Conservation (phyloP, 2,329 filamentous ascomycete genomes). For the Neonectria coccinea region DNA sequence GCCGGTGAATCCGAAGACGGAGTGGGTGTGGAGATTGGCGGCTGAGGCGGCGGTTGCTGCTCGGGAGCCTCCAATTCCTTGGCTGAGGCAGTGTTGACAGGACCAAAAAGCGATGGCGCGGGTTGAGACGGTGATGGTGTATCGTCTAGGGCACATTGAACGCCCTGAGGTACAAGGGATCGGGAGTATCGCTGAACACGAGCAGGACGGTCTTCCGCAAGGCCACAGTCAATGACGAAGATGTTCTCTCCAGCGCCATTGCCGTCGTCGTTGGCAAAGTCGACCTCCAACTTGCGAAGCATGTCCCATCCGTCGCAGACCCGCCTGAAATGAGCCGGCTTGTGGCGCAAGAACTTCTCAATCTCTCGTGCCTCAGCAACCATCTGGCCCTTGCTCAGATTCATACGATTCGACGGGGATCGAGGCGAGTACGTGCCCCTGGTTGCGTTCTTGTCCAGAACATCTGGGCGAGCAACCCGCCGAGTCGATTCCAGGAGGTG, state of each 20-base stretch:
- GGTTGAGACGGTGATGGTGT: slow-evolving; percentile 20
- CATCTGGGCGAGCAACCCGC: slow-evolving; percentile 77
- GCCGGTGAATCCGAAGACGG: slow-evolving; percentile 32
- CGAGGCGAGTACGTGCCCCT: slow-evolving; percentile 84
- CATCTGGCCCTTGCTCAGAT: slow-evolving; percentile 76
- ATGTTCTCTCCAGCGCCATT: slow-evolving; percentile 80
- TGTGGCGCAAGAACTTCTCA: slow-evolving; percentile 77
- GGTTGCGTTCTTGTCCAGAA: slow-evolving; percentile 74
- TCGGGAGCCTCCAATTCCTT: slow-evolving; percentile 31
- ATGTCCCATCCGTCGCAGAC: slow-evolving; percentile 92
- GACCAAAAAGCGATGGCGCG: slow-evolving; percentile 49
- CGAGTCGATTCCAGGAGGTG: slow-evolving; percentile 82
- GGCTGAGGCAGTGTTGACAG: slow-evolving; percentile 14
- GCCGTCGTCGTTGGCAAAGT: slow-evolving; percentile 87
- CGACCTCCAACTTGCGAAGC: slow-evolving; percentile 84
- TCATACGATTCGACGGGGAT: slow-evolving; percentile 80
- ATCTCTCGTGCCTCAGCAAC: slow-evolving; percentile 84
- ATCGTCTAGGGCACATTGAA: slow-evolving; percentile 13
- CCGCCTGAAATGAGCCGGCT: slow-evolving; percentile 82
- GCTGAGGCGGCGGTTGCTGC: slow-evolving; percentile 37
- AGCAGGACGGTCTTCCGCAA: slow-evolving; percentile 66
- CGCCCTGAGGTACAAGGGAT: slow-evolving; percentile 39
- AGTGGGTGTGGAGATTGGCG: slow-evolving; percentile 41
- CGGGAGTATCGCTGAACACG: slow-evolving; percentile 60
- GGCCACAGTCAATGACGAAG: slow-evolving; percentile 78